Conservation (phyloP, 2,329 filamentous ascomycete genomes). For the Sporothrix mexicana region DNA sequence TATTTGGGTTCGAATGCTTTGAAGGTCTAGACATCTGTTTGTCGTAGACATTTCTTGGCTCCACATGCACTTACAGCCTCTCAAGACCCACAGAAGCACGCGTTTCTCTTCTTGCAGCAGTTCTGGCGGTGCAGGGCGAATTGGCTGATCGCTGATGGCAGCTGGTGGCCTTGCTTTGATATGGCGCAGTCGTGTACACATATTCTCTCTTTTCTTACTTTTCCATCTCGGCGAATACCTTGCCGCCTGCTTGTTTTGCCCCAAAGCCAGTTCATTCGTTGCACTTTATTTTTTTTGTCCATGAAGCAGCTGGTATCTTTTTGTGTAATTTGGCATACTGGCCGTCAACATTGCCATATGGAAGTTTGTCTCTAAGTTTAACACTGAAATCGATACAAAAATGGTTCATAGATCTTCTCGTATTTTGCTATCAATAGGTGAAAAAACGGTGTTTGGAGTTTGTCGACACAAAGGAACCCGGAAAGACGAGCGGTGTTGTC, state of each 20-base stretch:
- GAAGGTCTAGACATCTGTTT: not conserved
- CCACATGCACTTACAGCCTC: not conserved
- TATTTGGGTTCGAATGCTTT: not conserved
- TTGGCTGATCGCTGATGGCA: not conserved
- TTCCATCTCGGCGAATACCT: conserved; percentile 8
- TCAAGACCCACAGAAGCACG: not conserved
- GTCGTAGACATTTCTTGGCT: not conserved
- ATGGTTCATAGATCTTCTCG: not conserved
- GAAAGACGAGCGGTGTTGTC: conserved; percentile 2
- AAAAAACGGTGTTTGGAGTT: not conserved
- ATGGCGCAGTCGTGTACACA: not conserved
- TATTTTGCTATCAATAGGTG: not conserved
- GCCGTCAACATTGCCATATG: no score
- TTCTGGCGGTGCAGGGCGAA: conserved; percentile 14
- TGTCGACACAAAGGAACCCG: not conserved
- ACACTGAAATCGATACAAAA: no score
- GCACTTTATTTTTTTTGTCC: not conserved
- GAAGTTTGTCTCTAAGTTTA: not conserved
- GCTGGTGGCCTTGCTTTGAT: not conserved
- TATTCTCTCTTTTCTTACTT: not conserved
- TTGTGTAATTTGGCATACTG: not conserved
- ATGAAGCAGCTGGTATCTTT: not conserved
- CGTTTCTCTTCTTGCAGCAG: not conserved
- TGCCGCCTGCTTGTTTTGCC: not conserved
- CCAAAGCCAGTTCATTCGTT: not conserved